Evolutionary conservation across 73 alveolate genomes (phyloP).

Genomic region (Paramecium octaurelia): DNA sequence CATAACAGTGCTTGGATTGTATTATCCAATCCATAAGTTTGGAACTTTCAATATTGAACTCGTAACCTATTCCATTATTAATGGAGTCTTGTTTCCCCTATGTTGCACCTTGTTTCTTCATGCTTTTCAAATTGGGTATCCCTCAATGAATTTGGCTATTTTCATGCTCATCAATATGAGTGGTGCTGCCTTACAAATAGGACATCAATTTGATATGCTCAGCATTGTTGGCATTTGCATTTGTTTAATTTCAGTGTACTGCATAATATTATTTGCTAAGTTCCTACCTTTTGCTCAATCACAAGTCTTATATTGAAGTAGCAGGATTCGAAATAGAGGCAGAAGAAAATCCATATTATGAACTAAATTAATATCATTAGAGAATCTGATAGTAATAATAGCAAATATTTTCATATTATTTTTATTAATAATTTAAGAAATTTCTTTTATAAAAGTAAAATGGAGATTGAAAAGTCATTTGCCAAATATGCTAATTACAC

Average conservation of each 20-base stretch:
- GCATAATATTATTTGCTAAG: neutral
- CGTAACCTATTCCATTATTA: neutral
- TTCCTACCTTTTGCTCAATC: neutral
- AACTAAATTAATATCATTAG: neutral
- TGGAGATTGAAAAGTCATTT: slow-evolving; percentile 33
- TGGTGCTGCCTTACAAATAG: neutral
- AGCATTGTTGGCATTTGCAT: neutral
- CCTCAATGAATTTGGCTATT: neutral
- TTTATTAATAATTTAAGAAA: neutral
- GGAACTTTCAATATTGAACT: neutral
- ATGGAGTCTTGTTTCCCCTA: neutral
- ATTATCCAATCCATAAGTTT: neutral
- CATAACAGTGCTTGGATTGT: neutral
- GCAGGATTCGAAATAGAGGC: neutral
- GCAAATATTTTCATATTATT: neutral
- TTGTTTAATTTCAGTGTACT: neutral
- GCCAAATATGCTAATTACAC: neutral
- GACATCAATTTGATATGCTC: neutral
- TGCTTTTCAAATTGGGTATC: neutral
- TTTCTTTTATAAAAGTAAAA: neutral
- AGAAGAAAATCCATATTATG: slow-evolving; percentile 24
- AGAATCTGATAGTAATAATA: neutral
- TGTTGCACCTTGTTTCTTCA: neutral
- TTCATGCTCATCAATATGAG: neutral
- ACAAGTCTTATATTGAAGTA: neutral